A percentile compares a stretch with the other conserved stretches of the same genome.
Conservation (phyloP, 2,329 filamentous ascomycete genomes). For the Aspergillus sp. region DNA sequence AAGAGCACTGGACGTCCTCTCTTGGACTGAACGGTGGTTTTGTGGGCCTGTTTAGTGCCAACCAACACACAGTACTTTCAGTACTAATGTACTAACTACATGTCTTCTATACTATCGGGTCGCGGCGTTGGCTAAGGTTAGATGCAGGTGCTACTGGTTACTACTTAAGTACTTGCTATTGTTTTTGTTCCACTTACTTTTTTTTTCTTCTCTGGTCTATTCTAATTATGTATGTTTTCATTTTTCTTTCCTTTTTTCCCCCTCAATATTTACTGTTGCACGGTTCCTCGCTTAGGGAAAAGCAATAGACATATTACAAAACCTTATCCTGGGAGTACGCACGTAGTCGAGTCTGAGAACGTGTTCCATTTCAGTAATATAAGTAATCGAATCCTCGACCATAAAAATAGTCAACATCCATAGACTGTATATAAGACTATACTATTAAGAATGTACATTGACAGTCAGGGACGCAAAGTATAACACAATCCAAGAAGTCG, state of each 20-base stretch:
- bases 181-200: neutral
- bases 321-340: neutral
- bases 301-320: neutral
- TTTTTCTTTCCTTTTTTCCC: neutral
- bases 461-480: neutral
- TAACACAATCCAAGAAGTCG: neutral
- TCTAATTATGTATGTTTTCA: neutral
- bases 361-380: neutral
- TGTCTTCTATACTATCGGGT: neutral
- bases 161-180: neutral
- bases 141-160: neutral
- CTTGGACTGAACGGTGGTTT: neutral
- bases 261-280: neutral
- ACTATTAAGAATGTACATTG: neutral
- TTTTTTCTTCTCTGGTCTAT: neutral
- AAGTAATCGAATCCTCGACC: neutral
- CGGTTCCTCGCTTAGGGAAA: neutral
- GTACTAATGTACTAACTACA: neutral
- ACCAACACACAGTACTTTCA: neutral
- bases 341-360: neutral
- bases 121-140: neutral
- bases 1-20: slow-evolving; percentile 1
- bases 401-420: too few relatives aligned
- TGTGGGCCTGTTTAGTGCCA: slow-evolving; percentile 4
- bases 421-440: neutral